phyloP scores from a whole-genome alignment of 2,329 filamentous ascomycete species.

The Colletotrichum sansevieriae region DNA sequence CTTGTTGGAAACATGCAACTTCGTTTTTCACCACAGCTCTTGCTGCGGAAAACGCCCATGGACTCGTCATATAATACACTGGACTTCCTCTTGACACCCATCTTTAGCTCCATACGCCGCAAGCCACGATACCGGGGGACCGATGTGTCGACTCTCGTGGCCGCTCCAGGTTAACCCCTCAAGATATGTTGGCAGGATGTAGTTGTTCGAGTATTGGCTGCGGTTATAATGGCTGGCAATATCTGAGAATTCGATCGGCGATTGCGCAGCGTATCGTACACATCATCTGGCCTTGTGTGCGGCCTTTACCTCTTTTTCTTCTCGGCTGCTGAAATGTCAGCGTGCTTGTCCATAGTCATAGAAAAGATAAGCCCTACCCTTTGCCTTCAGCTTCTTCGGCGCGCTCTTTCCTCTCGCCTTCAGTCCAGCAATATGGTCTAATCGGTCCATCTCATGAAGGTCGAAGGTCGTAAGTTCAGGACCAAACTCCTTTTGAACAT shows the following conservation, averaged over 20 bases:
- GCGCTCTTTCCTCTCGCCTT: slow-evolving; percentile 87
- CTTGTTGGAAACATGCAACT: neutral
- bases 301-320: slow-evolving; percentile 53
- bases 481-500: slow-evolving; percentile 78
- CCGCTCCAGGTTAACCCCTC: no score
- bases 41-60: slow-evolving; percentile 14
- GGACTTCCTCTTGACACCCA: slow-evolving; percentile 6
- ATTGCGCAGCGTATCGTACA: slow-evolving; percentile 38
- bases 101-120: neutral
- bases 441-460: slow-evolving; percentile 82
- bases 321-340: slow-evolving; percentile 54
- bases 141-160: neutral
- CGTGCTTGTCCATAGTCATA: slow-evolving; percentile 30
- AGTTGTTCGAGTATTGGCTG: neutral
- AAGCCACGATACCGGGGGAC: neutral
- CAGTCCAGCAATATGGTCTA: slow-evolving; percentile 78
- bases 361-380: slow-evolving; percentile 36
- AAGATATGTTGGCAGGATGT: neutral
- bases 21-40: slow-evolving; percentile 8
- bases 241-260: slow-evolving; percentile 8
- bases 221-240: neutral
- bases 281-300: slow-evolving; percentile 3
- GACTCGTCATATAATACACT: slow-evolving; percentile 23
- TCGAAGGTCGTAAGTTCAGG: slow-evolving; percentile 78
- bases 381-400: slow-evolving; percentile 86